Evolutionary conservation across 2,329 filamentous ascomycete genomes (phyloP).

Genomic region (Fusarium euwallaceae): DNA sequence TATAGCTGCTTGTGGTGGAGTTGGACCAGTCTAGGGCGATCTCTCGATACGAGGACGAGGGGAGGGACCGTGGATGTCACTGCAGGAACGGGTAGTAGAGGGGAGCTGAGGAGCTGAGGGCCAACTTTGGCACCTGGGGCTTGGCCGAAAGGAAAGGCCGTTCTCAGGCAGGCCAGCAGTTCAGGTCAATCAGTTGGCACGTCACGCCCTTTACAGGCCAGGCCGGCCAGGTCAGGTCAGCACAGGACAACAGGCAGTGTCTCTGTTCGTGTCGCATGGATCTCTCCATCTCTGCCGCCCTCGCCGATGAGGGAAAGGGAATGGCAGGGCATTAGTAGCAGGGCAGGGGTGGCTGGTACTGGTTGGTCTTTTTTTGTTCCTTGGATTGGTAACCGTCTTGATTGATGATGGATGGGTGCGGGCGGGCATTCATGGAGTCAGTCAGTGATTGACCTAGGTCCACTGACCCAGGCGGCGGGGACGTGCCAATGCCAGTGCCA

Average conservation of each 20-base stretch:
- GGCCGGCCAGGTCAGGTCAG: not conserved
- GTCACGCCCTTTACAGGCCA: not conserved
- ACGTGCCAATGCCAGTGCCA: conserved; percentile 7
- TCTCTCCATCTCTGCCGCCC: not conserved
- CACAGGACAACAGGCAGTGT: conserved; percentile 2
- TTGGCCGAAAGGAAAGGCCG: not conserved
- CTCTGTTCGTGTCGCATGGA: conserved; percentile 5
- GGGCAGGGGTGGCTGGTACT: not conserved
- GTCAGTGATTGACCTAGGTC: not conserved
- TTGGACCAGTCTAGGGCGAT: conserved; percentile 8
- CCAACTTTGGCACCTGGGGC: not conserved
- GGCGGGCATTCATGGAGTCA: not conserved
- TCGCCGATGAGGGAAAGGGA: not conserved
- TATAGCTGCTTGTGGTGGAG: conserved; percentile 4
- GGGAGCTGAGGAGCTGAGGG: not conserved
- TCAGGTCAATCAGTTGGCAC: not conserved
- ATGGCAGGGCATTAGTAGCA: not conserved
- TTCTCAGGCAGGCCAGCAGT: not conserved
- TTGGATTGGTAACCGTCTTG: not conserved
- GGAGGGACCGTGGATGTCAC: conserved; percentile 7
- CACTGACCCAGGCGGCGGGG: not conserved
- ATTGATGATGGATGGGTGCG: not conserved
- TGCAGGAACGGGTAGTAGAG: not conserved
- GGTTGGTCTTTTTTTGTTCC: not conserved
- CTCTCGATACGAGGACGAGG: conserved; percentile 32